phyloP scores from a whole-genome alignment of 2,329 filamentous ascomycete genomes.

The Penicillium sp. region DNA sequence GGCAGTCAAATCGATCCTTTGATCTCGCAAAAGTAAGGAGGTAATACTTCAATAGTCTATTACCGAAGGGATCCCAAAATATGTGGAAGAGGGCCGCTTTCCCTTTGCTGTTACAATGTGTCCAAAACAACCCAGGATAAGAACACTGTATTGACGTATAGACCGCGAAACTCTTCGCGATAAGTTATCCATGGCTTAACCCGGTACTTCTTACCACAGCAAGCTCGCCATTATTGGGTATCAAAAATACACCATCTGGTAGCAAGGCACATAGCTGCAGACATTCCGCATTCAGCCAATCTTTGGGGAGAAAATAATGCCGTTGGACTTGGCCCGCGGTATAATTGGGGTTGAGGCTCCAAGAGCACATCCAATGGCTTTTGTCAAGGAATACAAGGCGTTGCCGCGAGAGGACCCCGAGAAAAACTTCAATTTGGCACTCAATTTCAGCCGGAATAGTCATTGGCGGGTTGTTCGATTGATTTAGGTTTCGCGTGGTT shows the following conservation, averaged over 20 bases:
- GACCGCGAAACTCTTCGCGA: neutral
- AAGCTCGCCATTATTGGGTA: neutral
- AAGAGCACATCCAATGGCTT: constrained; percentile 19
- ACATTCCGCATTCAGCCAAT: neutral
- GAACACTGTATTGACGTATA: neutral
- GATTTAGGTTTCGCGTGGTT: neutral
- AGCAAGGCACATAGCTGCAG: neutral
- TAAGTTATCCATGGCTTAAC: neutral
- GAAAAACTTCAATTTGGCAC: neutral
- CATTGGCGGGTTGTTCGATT: neutral
- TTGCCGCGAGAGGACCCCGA: neutral
- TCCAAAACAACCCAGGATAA: too few species aligned
- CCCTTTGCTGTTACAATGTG: too few species aligned
- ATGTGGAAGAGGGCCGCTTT: too few species aligned
- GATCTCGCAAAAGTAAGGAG: too few species aligned
- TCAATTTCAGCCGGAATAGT: neutral
- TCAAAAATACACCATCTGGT: neutral
- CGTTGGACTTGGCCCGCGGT: neutral
- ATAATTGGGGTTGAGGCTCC: constrained; percentile 31
- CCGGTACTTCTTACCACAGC: neutral
- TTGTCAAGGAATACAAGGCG: constrained; percentile 2
- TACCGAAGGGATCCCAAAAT: too few species aligned
- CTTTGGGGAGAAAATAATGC: neutral
- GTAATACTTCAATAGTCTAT: too few species aligned
- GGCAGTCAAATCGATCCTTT: too few species aligned